Conservation (phyloP, 2,329 filamentous ascomycete species). For the Xylariaceae sp. region DNA sequence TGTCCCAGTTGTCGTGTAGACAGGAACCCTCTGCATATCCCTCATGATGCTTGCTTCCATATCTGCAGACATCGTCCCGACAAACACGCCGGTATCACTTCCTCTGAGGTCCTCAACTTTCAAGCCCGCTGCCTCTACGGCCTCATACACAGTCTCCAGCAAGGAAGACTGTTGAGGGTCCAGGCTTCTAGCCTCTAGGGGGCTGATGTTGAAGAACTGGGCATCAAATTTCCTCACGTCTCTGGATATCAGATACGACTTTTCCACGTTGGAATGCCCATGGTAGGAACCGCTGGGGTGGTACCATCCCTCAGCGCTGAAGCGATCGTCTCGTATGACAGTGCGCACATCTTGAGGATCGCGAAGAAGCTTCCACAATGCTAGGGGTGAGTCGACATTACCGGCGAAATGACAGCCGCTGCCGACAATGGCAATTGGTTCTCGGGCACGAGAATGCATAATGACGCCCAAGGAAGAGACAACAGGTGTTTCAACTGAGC, state of each 20-base stretch:
- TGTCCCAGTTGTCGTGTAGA: not conserved
- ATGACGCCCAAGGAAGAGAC: no score
- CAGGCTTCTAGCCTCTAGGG: not conserved
- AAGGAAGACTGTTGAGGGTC: conserved; percentile 1
- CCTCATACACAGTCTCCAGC: conserved; percentile 2
- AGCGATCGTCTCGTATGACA: not conserved
- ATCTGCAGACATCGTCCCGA: not conserved
- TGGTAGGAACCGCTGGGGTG: not conserved
- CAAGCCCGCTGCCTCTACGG: not conserved
- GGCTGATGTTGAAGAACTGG: conserved; percentile 2
- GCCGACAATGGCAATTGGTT: conserved; percentile 3
- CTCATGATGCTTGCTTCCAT: not conserved
- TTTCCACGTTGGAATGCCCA: not conserved
- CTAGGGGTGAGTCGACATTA: not conserved
- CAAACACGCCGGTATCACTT: not conserved
- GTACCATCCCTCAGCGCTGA: conserved; percentile 1
- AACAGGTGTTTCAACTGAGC: no score
- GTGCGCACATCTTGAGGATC: not conserved
- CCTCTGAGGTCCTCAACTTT: not conserved
- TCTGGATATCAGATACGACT: not conserved
- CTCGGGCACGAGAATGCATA: no score
- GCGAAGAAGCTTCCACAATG: not conserved
- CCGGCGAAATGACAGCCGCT: conserved; percentile 1
- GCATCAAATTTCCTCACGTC: not conserved
- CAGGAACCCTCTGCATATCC: not conserved